Percentiles rank a stretch among this genome's conserved stretches.
Evolutionary conservation across 2,329 filamentous ascomycete species (phyloP).

Genomic region (Fusarium veterinarium): DNA sequence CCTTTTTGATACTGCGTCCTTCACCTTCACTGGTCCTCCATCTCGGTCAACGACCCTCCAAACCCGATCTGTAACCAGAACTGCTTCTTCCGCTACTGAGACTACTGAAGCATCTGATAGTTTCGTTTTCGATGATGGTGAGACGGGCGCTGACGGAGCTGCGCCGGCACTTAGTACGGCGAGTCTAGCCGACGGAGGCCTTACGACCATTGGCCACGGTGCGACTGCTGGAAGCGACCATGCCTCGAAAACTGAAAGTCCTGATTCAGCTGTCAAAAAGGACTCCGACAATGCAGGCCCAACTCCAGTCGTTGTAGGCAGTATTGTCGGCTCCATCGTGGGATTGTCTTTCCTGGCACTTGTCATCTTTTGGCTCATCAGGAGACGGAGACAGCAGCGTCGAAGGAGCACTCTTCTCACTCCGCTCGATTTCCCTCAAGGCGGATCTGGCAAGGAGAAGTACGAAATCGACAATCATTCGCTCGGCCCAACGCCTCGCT

Average conservation of each 20-base stretch:
- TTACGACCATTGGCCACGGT: conserved; percentile 38
- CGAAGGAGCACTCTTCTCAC: conserved; percentile 63
- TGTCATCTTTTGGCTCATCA: conserved; percentile 61
- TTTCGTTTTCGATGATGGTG: conserved; percentile 12
- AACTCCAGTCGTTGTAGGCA: conserved; percentile 59
- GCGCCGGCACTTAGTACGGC: conserved; percentile 32
- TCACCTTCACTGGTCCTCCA: conserved; percentile 31
- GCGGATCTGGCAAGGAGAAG: conserved; percentile 26
- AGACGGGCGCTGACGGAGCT: conserved; percentile 28
- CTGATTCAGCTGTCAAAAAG: conserved; percentile 18
- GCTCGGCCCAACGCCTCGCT: conserved; percentile 61
- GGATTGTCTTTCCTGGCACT: conserved; percentile 57
- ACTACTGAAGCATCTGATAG: conserved; percentile 33
- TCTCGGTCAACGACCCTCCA: conserved; percentile 34
- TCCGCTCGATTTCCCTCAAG: conserved; percentile 54
- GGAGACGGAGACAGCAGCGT: conserved; percentile 53
- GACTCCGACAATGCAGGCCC: conserved; percentile 26
- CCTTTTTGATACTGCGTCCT: conserved; percentile 33
- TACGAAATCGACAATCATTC: conserved; percentile 56
- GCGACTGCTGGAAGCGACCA: conserved; percentile 37
- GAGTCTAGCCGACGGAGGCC: conserved; percentile 33
- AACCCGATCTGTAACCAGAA: conserved; percentile 30
- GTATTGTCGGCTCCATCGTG: conserved; percentile 62
- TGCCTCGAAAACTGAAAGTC: conserved; percentile 28
- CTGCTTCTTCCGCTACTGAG: conserved; percentile 25